Evolutionary conservation across 1,139 yeast species (phyloP).

Genomic region (Sporopachydermia cereana): DNA sequence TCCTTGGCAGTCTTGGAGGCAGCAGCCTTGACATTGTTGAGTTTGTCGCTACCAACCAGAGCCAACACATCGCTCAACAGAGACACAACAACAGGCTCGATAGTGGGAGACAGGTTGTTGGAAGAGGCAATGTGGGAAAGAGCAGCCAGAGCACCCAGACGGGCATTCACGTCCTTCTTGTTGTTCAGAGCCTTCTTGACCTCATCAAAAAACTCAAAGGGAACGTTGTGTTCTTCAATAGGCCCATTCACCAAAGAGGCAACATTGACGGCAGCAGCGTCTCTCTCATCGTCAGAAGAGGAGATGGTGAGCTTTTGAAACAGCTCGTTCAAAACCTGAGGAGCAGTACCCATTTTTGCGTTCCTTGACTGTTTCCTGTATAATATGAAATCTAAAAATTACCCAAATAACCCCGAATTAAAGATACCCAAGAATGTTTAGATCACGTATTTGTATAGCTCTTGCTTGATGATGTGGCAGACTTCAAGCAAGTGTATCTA

Average conservation of each 20-base stretch:
- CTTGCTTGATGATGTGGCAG: slow-evolving; percentile 3
- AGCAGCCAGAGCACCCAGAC: slow-evolving; percentile 76
- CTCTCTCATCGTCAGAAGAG: slow-evolving; percentile 59
- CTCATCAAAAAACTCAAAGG: slow-evolving; percentile 73
- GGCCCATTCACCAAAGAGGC: slow-evolving; percentile 93
- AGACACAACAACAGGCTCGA: slow-evolving; percentile 86
- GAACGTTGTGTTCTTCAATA: slow-evolving; percentile 97
- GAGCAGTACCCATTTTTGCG: slow-evolving; percentile 17
- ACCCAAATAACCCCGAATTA: background rate
- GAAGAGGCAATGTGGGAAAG: slow-evolving; percentile 74
- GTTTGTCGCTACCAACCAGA: slow-evolving; percentile 86
- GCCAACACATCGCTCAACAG: slow-evolving; percentile 59
- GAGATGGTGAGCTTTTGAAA: slow-evolving; percentile 90
- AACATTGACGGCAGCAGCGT: slow-evolving; percentile 80
- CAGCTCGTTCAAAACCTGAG: slow-evolving; percentile 80
- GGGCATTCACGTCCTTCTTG: slow-evolving; percentile 58
- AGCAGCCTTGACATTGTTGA: slow-evolving; percentile 52
- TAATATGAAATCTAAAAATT: background rate
- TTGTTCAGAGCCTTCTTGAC: slow-evolving; percentile 64
- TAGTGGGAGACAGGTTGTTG: slow-evolving; percentile 75
- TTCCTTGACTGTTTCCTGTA: background rate
- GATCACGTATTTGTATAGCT: background rate
- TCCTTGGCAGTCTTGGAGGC: slow-evolving; percentile 67
- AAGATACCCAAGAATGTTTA: no score
- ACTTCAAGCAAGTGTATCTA: background rate